A percentile compares a stretch with the other conserved stretches of the same genome.
phyloP scores from a whole-genome alignment of 441 rosid species.

The Capsella rubella region DNA sequence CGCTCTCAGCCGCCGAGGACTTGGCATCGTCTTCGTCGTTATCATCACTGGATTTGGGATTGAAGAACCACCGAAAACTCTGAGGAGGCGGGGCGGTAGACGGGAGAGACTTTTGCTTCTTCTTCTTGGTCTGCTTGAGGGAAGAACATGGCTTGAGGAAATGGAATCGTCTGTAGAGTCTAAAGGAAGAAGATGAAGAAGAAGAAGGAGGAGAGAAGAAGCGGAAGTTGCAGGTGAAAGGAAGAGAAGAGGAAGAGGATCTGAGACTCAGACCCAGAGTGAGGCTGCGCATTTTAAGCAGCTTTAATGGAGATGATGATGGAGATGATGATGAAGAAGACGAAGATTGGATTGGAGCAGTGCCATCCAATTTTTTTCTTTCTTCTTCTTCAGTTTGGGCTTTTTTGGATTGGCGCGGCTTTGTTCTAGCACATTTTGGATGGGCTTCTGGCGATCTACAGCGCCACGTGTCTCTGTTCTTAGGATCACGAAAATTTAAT shows the following conservation, averaged over 20 bases:
- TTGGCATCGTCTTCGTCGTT: slow-evolving; percentile 44
- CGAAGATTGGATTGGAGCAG: slow-evolving; percentile 23
- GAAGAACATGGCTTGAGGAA: slow-evolving; percentile 82
- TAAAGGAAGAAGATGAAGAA: slow-evolving; percentile 50
- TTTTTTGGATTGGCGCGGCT: slow-evolving; percentile 36
- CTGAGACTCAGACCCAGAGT: slow-evolving; percentile 43
- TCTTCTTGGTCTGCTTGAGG: slow-evolving; percentile 64
- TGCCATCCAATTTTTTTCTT: slow-evolving; percentile 29
- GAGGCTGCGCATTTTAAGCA: slow-evolving; percentile 63
- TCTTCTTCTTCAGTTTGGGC: slow-evolving; percentile 14
- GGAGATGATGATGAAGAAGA: not conserved
- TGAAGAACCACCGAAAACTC: slow-evolving; percentile 76
- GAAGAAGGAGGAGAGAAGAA: slow-evolving; percentile 40
- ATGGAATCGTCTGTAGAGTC: slow-evolving; percentile 74
- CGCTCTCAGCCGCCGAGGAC: slow-evolving; percentile 31
- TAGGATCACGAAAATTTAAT: slow-evolving; percentile 26
- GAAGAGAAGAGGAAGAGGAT: slow-evolving; percentile 41
- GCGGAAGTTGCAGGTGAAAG: slow-evolving; percentile 45
- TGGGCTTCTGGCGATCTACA: slow-evolving; percentile 44
- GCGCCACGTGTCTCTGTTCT: slow-evolving; percentile 41
- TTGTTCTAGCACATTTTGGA: slow-evolving; percentile 23
- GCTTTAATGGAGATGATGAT: slow-evolving; percentile 30
- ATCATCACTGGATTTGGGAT: slow-evolving; percentile 54
- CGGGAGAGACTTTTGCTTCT: slow-evolving; percentile 65
- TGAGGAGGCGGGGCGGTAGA: slow-evolving; percentile 61